A percentile compares a stretch with the other conserved stretches of the same genome.
These are phyloP conservation scores for Naganishia cerealis DNA, from an alignment of 1,284 basidiomycete species.

Conservation along the genomic window DNA sequence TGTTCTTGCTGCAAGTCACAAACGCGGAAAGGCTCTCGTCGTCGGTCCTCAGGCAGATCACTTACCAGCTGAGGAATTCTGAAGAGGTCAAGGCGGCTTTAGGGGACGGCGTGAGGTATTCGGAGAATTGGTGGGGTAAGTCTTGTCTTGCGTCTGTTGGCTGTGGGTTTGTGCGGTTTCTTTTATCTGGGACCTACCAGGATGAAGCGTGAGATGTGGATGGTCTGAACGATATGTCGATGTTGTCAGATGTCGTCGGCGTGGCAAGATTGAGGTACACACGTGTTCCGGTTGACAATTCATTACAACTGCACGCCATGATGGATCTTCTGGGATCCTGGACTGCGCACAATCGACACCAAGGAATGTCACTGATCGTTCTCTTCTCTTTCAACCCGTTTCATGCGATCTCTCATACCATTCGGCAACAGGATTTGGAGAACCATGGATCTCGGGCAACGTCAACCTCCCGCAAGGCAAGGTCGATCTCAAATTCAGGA, in stretches of 20 bases:
- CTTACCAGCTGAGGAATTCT: constrained; percentile 51
- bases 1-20: constrained; percentile 52
- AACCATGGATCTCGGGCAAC: constrained; percentile 54
- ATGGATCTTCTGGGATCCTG: too few relatives aligned
- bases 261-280: too few relatives aligned
- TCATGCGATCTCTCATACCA: neutral
- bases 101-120: constrained; percentile 47
- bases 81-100: constrained; percentile 44
- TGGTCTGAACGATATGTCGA: too few relatives aligned
- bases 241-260: too few relatives aligned
- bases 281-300: too few relatives aligned
- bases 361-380: neutral
- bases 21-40: constrained; percentile 53
- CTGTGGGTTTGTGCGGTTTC: neutral
- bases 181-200: too few relatives aligned
- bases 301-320: too few relatives aligned
- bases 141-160: constrained; percentile 22
- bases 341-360: too few relatives aligned
- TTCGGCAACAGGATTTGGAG: constrained; percentile 44
- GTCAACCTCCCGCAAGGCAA: constrained; percentile 55
- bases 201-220: neutral
- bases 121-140: constrained; percentile 51
- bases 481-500: constrained; percentile 53
- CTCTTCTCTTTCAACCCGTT: neutral
- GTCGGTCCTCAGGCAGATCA: constrained; percentile 49